Evolutionary conservation across 352 stramenopile genomes (phyloP).

Genomic region (Elongisporangium prolatum): DNA sequence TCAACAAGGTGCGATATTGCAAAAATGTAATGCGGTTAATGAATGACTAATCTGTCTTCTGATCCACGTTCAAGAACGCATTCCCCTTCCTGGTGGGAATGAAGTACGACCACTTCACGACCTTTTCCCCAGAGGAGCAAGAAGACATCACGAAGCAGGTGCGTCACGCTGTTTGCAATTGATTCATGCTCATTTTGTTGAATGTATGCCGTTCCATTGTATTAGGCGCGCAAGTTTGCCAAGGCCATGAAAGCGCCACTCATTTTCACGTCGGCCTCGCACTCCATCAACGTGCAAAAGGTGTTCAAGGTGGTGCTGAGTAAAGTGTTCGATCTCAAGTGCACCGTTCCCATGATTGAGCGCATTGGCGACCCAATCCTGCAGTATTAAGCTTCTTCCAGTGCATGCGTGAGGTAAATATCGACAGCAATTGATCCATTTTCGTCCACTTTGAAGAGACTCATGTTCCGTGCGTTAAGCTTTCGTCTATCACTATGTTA

Average conservation of each 20-base stretch:
- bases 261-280: conserved; percentile 91
- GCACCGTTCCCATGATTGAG: conserved; percentile 90
- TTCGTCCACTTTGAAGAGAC: background rate
- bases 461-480: background rate
- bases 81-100: conserved; percentile 93
- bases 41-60: background rate
- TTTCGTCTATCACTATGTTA: background rate
- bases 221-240: conserved; percentile 90
- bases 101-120: conserved; percentile 94
- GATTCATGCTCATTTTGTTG: background rate
- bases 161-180: background rate
- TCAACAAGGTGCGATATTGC: conserved; percentile 71
- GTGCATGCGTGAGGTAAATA: background rate
- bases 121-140: conserved; percentile 87
- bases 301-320: conserved; percentile 94
- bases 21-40: background rate
- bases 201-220: background rate
- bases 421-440: background rate
- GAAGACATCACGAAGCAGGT: conserved; percentile 93
- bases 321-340: conserved; percentile 94
- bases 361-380: conserved; percentile 91
- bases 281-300: conserved; percentile 96
- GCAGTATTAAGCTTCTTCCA: conserved; percentile 55
- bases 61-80: conserved; percentile 54
- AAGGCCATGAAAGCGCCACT: conserved; percentile 94